A percentile compares a stretch with the other conserved stretches of the same genome.
Evolutionary conservation across 1,139 yeast species (phyloP).

Genomic region (Trichomonascaceae sp.): DNA sequence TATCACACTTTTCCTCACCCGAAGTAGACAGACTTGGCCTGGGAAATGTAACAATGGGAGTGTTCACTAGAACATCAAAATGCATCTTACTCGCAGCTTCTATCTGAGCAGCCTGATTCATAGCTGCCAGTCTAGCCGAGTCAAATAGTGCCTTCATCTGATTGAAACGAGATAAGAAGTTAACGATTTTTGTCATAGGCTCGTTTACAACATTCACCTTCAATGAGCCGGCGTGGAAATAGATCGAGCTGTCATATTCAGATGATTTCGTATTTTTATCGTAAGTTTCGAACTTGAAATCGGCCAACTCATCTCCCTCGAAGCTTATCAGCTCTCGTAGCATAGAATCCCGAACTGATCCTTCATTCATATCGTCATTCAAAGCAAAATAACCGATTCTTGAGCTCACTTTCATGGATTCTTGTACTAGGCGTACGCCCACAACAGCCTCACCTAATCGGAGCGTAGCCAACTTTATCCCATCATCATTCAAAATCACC

Average conservation of each 20-base stretch:
- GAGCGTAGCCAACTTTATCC: constrained; percentile 73
- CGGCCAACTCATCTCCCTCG: constrained; percentile 79
- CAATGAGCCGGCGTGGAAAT: constrained; percentile 69
- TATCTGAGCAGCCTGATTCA: constrained; percentile 58
- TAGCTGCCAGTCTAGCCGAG: constrained; percentile 79
- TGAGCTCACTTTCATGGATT: constrained; percentile 68
- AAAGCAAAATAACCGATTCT: constrained; percentile 74
- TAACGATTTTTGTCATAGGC: constrained; percentile 61
- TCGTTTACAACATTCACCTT: constrained; percentile 74
- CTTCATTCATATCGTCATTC: constrained; percentile 68
- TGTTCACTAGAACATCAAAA: constrained; percentile 63
- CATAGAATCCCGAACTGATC: constrained; percentile 52
- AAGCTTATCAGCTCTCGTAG: constrained; percentile 66
- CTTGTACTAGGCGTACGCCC: constrained; percentile 62
- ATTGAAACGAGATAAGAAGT: constrained; percentile 67
- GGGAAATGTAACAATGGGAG: constrained; percentile 84
- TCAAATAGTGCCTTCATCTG: constrained; percentile 86
- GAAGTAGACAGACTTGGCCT: constrained; percentile 33
- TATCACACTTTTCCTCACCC: constrained; percentile 43
- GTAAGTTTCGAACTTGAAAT: constrained; percentile 74
- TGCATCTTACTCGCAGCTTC: constrained; percentile 56
- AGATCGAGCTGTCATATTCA: constrained; percentile 54
- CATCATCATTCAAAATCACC: constrained; percentile 75
- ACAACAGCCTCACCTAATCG: constrained; percentile 70
- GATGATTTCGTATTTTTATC: constrained; percentile 37